Conservation (phyloP, 2,329 filamentous ascomycete species). For the Ramichloridium luteum region DNA sequence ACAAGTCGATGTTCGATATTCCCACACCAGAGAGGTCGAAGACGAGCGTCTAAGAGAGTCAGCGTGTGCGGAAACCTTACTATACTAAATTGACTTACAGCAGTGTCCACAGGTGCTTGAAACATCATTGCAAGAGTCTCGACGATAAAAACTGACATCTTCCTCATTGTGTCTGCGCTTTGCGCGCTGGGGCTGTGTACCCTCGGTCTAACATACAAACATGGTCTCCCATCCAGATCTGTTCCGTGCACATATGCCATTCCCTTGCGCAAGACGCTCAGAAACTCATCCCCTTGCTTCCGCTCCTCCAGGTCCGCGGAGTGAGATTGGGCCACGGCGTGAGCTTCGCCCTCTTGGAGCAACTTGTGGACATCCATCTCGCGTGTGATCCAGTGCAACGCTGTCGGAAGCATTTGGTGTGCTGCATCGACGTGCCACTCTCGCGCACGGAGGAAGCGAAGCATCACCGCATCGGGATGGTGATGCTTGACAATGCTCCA, state of each 20-base stretch:
- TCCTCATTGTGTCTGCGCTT: slow-evolving; percentile 66
- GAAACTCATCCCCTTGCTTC: slow-evolving; percentile 63
- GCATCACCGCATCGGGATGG: slow-evolving; percentile 71
- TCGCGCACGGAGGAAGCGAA: slow-evolving; percentile 75
- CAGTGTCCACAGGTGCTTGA: slow-evolving; percentile 71
- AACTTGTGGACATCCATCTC: too few relatives aligned
- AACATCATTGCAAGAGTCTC: slow-evolving; percentile 85
- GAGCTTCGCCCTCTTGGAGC: slow-evolving; percentile 58
- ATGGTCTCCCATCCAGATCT: slow-evolving; percentile 73
- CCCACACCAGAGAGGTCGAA: slow-evolving; percentile 96
- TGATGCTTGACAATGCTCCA: slow-evolving; percentile 96
- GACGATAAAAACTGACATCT: slow-evolving; percentile 86
- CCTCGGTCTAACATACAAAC: slow-evolving; percentile 73
- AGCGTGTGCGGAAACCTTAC: too few relatives aligned
- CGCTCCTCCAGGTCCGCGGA: slow-evolving; percentile 49
- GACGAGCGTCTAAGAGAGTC: too few relatives aligned
- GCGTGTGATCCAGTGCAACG: slow-evolving; percentile 91
- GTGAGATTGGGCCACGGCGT: slow-evolving; percentile 49
- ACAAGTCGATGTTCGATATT: slow-evolving; percentile 96
- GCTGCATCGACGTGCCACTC: slow-evolving; percentile 96
- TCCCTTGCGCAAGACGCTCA: slow-evolving; percentile 73
- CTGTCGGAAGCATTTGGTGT: slow-evolving; percentile 84
- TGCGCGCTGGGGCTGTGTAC: slow-evolving; percentile 76
- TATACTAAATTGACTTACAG: too few relatives aligned
- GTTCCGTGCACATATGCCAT: slow-evolving; percentile 86